Percentiles rank a stretch among this genome's conserved stretches.
These are phyloP conservation scores for Neonothopanus nambi DNA, from an alignment of 1,284 basidiomycete species.

Conservation along the genomic window DNA sequence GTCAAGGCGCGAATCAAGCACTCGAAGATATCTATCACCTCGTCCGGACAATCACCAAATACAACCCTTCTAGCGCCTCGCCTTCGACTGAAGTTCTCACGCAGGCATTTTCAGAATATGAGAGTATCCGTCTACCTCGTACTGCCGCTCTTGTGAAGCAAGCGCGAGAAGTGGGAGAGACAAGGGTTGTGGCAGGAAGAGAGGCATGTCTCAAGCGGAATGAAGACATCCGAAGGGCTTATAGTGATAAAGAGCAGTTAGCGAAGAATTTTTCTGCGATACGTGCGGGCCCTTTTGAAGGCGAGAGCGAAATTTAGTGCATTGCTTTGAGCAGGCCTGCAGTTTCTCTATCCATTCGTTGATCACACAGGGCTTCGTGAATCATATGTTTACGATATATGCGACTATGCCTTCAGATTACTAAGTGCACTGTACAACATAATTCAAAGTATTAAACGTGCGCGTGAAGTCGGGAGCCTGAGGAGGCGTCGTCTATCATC, in stretches of 20 bases:
- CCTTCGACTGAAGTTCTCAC: slow-evolving; percentile 33
- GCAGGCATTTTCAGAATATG: slow-evolving; percentile 42
- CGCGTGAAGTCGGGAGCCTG: no score
- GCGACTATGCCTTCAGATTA: no score
- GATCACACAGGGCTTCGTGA: no score
- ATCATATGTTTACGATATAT: no score
- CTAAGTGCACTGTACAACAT: no score
- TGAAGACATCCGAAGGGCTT: slow-evolving; percentile 14
- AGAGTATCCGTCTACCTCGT: slow-evolving; percentile 37
- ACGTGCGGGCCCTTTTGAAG: slow-evolving; percentile 19
- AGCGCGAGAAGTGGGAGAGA: slow-evolving; percentile 39
- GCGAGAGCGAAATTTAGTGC: slow-evolving; percentile 18
- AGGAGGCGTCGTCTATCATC: no score
- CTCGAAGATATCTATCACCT: slow-evolving; percentile 47
- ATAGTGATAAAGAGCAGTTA: slow-evolving; percentile 21
- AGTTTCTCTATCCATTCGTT: no score
- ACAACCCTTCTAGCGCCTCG: slow-evolving; percentile 30
- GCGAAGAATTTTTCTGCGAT: slow-evolving; percentile 4
- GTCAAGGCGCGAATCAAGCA: slow-evolving; percentile 51
- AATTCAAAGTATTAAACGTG: no score
- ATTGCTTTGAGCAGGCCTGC: neutral
- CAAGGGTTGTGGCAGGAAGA: slow-evolving; percentile 34
- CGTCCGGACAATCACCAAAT: slow-evolving; percentile 33
- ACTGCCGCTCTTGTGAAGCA: slow-evolving; percentile 39
- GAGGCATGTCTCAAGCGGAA: slow-evolving; percentile 37